Conservation (phyloP, 192 early-diverging fungal genomes). For the Podila verticillata region DNA sequence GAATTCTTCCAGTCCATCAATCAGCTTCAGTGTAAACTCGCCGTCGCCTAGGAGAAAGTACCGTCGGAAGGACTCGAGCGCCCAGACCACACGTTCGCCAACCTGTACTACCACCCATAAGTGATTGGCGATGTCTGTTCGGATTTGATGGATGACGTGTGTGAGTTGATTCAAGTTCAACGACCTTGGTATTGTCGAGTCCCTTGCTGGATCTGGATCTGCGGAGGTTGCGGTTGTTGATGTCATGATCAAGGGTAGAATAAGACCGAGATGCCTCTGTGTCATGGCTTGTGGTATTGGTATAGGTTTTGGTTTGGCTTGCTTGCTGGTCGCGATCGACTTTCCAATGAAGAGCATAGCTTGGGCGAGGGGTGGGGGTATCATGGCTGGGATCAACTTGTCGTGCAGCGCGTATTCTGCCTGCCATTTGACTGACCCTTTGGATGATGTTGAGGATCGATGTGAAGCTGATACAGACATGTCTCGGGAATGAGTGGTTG, state of each 20-base stretch:
- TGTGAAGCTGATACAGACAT: not conserved
- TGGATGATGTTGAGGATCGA: constrained; percentile 8
- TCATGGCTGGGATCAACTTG: constrained; percentile 58
- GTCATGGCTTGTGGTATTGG: constrained; percentile 31
- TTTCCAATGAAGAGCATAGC: constrained; percentile 77
- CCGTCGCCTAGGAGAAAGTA: constrained; percentile 72
- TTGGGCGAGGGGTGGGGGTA: constrained; percentile 61
- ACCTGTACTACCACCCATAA: constrained; percentile 74
- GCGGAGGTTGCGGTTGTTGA: constrained; percentile 11
- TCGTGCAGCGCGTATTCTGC: constrained; percentile 58
- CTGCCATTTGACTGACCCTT: constrained; percentile 54
- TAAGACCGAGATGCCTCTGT: constrained; percentile 24
- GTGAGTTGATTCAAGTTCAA: constrained; percentile 48
- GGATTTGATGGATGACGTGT: constrained; percentile 56
- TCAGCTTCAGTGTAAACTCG: constrained; percentile 64
- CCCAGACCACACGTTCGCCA: constrained; percentile 64
- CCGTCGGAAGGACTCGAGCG: constrained; percentile 67
- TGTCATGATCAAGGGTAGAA: constrained; percentile 14
- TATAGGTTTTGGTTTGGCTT: constrained; percentile 49
- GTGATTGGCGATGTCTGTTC: constrained; percentile 64
- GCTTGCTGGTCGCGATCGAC: constrained; percentile 63
- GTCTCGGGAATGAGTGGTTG: not conserved
- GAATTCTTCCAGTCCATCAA: constrained; percentile 64
- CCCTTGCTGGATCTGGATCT: constrained; percentile 35
- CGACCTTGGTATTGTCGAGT: constrained; percentile 34